Percentiles rank a stretch among this genome's conserved stretches.
Conservation (phyloP, 805 yeast species). For the Lipomyces yamadae region DNA sequence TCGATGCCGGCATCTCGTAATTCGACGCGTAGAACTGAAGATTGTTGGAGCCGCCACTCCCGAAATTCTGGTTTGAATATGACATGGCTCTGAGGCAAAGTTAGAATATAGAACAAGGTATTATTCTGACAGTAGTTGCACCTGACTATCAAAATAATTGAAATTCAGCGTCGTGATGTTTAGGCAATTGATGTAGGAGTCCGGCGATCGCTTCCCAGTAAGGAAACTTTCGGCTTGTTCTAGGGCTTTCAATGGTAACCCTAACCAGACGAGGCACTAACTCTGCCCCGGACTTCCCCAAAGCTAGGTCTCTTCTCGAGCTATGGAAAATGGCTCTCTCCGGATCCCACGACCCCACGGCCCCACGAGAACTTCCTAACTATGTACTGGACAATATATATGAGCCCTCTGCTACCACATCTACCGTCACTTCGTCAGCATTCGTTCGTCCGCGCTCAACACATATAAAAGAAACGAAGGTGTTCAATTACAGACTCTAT, state of each 20-base stretch:
- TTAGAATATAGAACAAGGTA: not conserved
- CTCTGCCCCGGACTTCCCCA: not conserved
- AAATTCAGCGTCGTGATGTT: not conserved
- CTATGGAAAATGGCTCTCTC: not conserved
- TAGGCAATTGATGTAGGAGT: too few species aligned
- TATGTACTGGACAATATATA: not conserved
- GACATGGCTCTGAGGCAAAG: not conserved
- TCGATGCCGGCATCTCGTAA: constrained; percentile 34
- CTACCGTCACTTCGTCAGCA: not conserved
- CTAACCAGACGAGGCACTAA: not conserved
- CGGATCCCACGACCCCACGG: not conserved
- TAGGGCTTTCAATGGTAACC: not conserved
- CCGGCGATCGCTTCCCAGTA: too few species aligned
- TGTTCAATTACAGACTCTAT: constrained; percentile 53
- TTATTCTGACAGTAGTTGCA: not conserved
- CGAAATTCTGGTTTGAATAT: not conserved
- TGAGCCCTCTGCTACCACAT: not conserved
- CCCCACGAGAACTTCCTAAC: not conserved
- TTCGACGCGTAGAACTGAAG: constrained; percentile 45
- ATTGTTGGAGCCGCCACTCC: constrained; percentile 27
- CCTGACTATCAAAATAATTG: not conserved
- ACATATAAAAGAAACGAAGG: not conserved
- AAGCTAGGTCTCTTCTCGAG: not conserved
- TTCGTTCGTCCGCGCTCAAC: not conserved
- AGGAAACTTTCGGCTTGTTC: too few species aligned